Evolutionary conservation across 306 rosid genomes (phyloP), one percentile per base, ranked within the genome.

Genomic region (Trifolium repens): DNA sequence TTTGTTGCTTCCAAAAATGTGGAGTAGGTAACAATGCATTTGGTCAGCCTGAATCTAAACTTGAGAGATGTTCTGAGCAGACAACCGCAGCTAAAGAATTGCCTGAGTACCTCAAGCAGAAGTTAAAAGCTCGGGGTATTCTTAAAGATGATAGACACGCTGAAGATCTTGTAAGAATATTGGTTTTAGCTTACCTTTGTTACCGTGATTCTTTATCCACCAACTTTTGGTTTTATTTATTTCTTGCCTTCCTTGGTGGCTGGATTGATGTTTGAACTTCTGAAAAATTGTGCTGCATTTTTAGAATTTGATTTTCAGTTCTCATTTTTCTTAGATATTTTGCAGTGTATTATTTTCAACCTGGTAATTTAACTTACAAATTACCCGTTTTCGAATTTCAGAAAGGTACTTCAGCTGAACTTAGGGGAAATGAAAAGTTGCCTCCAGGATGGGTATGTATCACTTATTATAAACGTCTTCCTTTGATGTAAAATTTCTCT

Each of bases 71-170:
- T 59, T 74, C 84, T 61, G 82, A 76, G 70, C 87, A 80, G 72
- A 89, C 80, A 58, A 60, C 87, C 74, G 75, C 84, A 47, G 75
- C 85, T 11, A 94, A 79, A 84, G 94, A 85, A 77, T 84, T 94
- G 90, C 91, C 98, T 0, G 94, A 91, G 74, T 94, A 86, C 86
- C 98, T 91, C 74, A 86, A 90, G 83, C 90, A 90, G 88, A 94
- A 84, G 91, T 77, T 94, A 86, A 87, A 74, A 85, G 96, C 97
- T 55, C 85, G 98, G 84, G 98, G 98, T 63, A 89, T 94, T 81
- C 91, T 94, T 62, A 87, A 86, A 79, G 93, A 90, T 10, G 80
- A 85, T 72, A 72, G 77, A 35, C 77, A 55, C 37, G 49, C 85
- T 16, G 49, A 60, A 35, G 67, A 78, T 60, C 30, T 61, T 59